Percentiles rank a stretch among this genome's conserved stretches.
Conservation (phyloP, 768 basidiomycete genomes). For the Tremella yokohamensis region DNA sequence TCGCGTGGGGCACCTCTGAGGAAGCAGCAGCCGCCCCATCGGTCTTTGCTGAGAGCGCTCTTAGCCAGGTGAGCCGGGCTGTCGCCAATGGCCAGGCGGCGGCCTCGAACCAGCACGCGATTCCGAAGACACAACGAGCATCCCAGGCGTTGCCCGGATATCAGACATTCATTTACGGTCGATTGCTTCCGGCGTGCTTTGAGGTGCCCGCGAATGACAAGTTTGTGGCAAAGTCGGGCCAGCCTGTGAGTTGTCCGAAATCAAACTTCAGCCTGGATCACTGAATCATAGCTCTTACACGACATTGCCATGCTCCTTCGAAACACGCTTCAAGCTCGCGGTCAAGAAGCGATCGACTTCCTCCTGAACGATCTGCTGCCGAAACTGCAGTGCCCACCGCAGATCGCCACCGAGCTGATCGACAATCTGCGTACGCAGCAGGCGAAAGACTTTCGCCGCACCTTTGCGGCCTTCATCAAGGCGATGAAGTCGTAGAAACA, state of each 20-base stretch:
- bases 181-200: slow-evolving; percentile 76
- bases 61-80: slow-evolving; percentile 53
- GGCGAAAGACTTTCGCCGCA: slow-evolving; percentile 48
- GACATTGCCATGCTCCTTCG: slow-evolving; percentile 86
- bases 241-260: slow-evolving; percentile 62
- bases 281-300: slow-evolving; percentile 65
- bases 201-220: slow-evolving; percentile 70
- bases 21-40: slow-evolving; percentile 31
- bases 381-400: slow-evolving; percentile 78
- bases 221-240: slow-evolving; percentile 83
- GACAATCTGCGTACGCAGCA: slow-evolving; percentile 42
- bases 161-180: slow-evolving; percentile 85
- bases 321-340: slow-evolving; percentile 68
- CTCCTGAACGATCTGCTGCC: slow-evolving; percentile 77
- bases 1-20: slow-evolving; percentile 51
- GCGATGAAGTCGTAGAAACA: slow-evolving; percentile 32
- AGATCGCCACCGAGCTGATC: slow-evolving; percentile 68
- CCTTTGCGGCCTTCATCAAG: slow-evolving; percentile 50
- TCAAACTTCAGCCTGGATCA: background rate
- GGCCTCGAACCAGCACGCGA: slow-evolving; percentile 51
- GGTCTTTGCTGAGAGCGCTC: slow-evolving; percentile 43
- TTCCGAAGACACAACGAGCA: slow-evolving; percentile 42
- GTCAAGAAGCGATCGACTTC: slow-evolving; percentile 76
- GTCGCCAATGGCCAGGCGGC: slow-evolving; percentile 32
- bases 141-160: slow-evolving; percentile 70